Evolutionary conservation across 2,329 filamentous ascomycete species (phyloP).

Genomic region (Apiospora marii): DNA sequence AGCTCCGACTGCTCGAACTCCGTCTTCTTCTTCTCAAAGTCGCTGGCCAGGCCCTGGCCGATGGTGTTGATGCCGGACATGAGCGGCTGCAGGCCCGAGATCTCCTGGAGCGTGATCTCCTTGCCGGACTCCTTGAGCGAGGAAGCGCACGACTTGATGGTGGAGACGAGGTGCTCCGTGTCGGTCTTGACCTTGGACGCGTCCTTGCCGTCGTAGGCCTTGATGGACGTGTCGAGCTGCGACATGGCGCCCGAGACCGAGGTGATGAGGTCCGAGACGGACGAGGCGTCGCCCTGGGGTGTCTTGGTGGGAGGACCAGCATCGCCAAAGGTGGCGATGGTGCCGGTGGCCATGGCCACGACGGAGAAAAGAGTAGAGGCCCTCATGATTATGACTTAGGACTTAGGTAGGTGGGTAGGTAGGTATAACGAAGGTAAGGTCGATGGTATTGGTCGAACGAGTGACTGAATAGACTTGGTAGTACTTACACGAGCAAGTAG

Average conservation of each 20-base stretch:
- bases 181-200: constrained; percentile 12
- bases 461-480: background rate
- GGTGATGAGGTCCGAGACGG: constrained; percentile 8
- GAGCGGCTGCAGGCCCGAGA: constrained; percentile 16
- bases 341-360: constrained; percentile 14
- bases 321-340: background rate
- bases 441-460: constrained; percentile 3
- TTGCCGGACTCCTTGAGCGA: background rate
- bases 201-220: constrained; percentile 6
- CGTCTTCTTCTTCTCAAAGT: constrained; percentile 14
- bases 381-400: constrained; percentile 21
- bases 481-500: constrained; percentile 3
- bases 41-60: constrained; percentile 9
- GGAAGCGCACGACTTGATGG: constrained; percentile 5
- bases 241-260: constrained; percentile 22
- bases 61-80: constrained; percentile 9
- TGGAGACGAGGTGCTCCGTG: constrained; percentile 14
- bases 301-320: background rate
- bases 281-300: background rate
- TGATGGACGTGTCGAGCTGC: constrained; percentile 17
- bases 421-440: constrained; percentile 2
- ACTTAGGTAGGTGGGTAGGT: background rate
- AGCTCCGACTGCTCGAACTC: constrained; percentile 15
- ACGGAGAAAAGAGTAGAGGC: constrained; percentile 12
- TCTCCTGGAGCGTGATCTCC: background rate